Conservation (phyloP, 768 basidiomycete genomes). For the Cystofilobasidium capitatum region DNA sequence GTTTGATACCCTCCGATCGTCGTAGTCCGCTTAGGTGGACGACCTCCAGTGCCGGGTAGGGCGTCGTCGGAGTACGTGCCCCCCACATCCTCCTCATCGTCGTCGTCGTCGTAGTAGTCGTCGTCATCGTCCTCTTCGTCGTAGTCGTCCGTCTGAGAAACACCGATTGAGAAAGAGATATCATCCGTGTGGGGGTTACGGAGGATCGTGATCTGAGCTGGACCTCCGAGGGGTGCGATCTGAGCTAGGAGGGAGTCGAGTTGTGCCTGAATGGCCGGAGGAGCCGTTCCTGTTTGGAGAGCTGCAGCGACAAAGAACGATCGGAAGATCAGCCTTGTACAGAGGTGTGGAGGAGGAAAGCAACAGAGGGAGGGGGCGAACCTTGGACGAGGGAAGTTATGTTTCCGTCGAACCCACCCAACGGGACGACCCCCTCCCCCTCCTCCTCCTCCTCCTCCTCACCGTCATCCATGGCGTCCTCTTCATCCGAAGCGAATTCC, state of each 20-base stretch:
- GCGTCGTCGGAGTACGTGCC: too few species aligned
- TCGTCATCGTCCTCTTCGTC: too few species aligned
- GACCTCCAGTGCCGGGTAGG: too few species aligned
- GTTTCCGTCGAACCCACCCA: background rate
- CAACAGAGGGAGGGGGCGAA: background rate
- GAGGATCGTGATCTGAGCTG: constrained; percentile 2
- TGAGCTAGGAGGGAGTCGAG: background rate
- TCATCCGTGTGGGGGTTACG: constrained; percentile 4
- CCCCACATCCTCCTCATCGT: too few species aligned
- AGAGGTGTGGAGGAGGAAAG: background rate
- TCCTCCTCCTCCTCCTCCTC: background rate
- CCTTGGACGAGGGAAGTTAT: background rate
- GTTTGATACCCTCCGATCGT: too few species aligned
- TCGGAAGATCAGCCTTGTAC: background rate
- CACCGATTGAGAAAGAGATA: background rate
- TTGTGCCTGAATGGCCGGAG: background rate
- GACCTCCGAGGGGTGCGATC: too few species aligned
- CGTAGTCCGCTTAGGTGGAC: too few species aligned
- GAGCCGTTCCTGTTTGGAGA: background rate
- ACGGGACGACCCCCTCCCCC: too few species aligned
- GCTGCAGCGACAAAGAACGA: background rate
- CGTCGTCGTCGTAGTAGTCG: too few species aligned
- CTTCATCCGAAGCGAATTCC: too few species aligned
- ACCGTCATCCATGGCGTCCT: background rate
- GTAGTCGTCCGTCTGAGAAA: too few species aligned